A percentile compares a stretch with the other conserved stretches of the same genome.
These are phyloP conservation scores for Globisporangium viniferum DNA, from an alignment of 352 stramenopile genomes.

Conservation along the genomic window DNA sequence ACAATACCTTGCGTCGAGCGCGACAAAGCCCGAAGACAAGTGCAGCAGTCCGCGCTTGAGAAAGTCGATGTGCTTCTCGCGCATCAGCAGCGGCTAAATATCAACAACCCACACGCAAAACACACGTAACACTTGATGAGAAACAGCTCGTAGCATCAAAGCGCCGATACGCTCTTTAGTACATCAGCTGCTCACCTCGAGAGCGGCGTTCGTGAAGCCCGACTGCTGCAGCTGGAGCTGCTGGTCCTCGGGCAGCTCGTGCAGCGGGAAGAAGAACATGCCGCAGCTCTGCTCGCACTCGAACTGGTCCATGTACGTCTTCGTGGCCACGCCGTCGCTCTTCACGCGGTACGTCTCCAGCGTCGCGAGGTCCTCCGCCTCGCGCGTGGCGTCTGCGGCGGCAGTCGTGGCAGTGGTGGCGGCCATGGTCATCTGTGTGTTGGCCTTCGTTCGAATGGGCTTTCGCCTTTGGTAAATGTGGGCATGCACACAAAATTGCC, in stretches of 20 bases:
- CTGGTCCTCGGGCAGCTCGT: slow-evolving; percentile 64
- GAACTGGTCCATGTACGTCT: slow-evolving; percentile 70
- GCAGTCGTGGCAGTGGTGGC: not conserved
- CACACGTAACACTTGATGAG: not conserved
- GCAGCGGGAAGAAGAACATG: slow-evolving; percentile 92
- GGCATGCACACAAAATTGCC: not conserved
- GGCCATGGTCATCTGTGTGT: not conserved
- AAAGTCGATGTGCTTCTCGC: slow-evolving; percentile 82
- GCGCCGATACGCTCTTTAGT: not conserved
- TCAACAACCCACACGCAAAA: not conserved
- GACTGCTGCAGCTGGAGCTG: slow-evolving; percentile 82
- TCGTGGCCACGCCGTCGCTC: slow-evolving; percentile 47
- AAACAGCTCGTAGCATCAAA: not conserved
- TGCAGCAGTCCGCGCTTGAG: slow-evolving; percentile 65
- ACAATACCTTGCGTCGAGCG: slow-evolving; percentile 85
- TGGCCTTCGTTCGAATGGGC: not conserved
- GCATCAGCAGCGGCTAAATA: slow-evolving; percentile 63
- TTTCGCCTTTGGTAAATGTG: not conserved
- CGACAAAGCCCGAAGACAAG: slow-evolving; percentile 82
- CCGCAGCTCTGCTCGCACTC: slow-evolving; percentile 88
- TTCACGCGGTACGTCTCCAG: slow-evolving; percentile 54
- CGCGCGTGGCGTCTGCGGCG: not conserved
- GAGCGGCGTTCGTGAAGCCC: slow-evolving; percentile 70
- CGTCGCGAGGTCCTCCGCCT: slow-evolving; percentile 15
- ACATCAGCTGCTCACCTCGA: slow-evolving; percentile 29